Evolutionary conservation across 1,284 basidiomycete genomes (phyloP), one percentile per base, ranked within the genome.

Genomic region (Marasmius fiardii): DNA sequence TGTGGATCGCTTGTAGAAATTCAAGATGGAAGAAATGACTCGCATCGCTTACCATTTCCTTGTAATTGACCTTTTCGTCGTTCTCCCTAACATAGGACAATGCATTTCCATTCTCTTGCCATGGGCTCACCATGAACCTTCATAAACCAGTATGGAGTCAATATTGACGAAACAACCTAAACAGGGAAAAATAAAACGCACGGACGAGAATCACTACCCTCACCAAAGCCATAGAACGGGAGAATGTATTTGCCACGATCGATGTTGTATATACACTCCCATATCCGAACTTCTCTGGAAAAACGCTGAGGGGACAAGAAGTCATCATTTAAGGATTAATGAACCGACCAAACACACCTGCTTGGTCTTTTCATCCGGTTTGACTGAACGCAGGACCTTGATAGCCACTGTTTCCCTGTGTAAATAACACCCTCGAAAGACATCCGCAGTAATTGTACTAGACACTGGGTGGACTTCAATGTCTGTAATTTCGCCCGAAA

Each of bases 161-260:
- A n/a, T n/a, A n/a, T n/a, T n/a, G n/a, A n/a, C n/a, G n/a, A n/a
- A n/a, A n/a, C n/a, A n/a, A n/a, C n/a, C n/a, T n/a, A n/a, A n/a
- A n/a, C n/a, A n/a, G n/a, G n/a, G n/a, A n/a, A n/a, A n/a, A n/a
- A n/a, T 3, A n/a, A n/a, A 39, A 63, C 73, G 54, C 58, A 80
- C 76, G 79, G 79, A 51, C 76, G 81, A 18, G 78, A 77, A 0
- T 78, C 79, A 55, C 81, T 78, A 26, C 67, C 69, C 56, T 77
- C 73, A 52, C 74, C 75, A 58, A 76, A 80, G 1, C 81, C 81
- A 57, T 78, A 82, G 57, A n/a, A n/a, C n/a, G n/a, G n/a, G n/a
- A n/a, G n/a, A n/a, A n/a, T n/a, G n/a, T n/a, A n/a, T n/a, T n/a
- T 68, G 34, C 81, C 81, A 39, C 69, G 69, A 56, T 83, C 81